Evolutionary conservation across 305 asterid species (phyloP).

Genomic region (Fraxinus baroniana): DNA sequence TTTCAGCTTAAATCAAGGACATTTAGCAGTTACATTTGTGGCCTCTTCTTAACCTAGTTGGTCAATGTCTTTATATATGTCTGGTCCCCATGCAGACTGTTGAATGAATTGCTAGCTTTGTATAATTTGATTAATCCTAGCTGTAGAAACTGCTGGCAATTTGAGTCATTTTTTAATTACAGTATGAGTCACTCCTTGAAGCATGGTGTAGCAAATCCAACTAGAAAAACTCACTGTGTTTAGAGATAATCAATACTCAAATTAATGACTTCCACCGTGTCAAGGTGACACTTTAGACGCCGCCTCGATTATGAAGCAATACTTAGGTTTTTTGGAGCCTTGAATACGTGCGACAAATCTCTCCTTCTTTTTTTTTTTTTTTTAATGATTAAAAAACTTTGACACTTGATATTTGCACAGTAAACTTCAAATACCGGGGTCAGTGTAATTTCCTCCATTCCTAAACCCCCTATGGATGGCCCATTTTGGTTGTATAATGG

Average conservation of each 20-base stretch:
- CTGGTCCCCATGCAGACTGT: not conserved
- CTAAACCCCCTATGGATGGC: not conserved
- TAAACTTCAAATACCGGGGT: too few species aligned
- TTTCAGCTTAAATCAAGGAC: constrained; percentile 18
- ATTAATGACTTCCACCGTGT: not conserved
- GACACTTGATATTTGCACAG: too few species aligned
- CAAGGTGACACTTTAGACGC: not conserved
- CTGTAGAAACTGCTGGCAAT: not conserved
- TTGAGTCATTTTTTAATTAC: not conserved
- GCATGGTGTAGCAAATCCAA: not conserved
- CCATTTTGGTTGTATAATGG: not conserved
- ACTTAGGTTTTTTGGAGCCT: too few species aligned
- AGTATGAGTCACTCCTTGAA: not conserved
- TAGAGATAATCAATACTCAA: not conserved
- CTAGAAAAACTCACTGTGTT: not conserved
- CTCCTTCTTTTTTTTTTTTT: too few species aligned
- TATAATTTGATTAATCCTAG: not conserved
- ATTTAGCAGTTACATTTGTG: not conserved
- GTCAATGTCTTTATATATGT: not conserved
- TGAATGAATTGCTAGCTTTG: not conserved
- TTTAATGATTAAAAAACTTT: too few species aligned
- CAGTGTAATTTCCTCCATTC: too few species aligned
- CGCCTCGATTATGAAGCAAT: too few species aligned
- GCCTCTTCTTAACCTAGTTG: not conserved
- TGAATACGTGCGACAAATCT: too few species aligned